These are phyloP conservation scores for Fusarium udum DNA, from an alignment of 2,329 filamentous ascomycete species.

Conservation along the genomic window DNA sequence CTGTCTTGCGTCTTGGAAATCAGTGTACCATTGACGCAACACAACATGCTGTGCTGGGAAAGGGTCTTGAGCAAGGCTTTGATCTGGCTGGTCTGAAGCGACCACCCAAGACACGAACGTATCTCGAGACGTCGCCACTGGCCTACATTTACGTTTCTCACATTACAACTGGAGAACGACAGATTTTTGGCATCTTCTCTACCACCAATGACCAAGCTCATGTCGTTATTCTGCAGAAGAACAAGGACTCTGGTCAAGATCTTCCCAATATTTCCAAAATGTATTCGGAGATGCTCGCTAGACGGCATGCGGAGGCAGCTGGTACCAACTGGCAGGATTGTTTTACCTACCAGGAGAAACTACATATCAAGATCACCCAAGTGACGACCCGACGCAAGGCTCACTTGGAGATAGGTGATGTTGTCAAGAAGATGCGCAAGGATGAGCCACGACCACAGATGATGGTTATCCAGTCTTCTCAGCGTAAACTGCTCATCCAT, in stretches of 20 bases:
- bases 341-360: constrained; percentile 85
- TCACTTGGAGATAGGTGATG: constrained; percentile 85
- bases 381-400: constrained; percentile 91
- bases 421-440: constrained; percentile 88
- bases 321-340: constrained; percentile 80
- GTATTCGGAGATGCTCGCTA: constrained; percentile 79
- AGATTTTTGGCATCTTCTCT: constrained; percentile 94
- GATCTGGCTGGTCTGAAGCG: constrained; percentile 81
- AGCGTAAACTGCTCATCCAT: constrained; percentile 80
- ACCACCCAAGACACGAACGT: constrained; percentile 70
- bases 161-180: constrained; percentile 86
- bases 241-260: constrained; percentile 78
- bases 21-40: constrained; percentile 92
- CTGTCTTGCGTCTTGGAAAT: constrained; percentile 88
- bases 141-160: constrained; percentile 94
- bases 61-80: constrained; percentile 92
- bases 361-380: constrained; percentile 86
- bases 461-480: constrained; percentile 90
- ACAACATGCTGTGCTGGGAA: constrained; percentile 89
- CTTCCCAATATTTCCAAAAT: constrained; percentile 91
- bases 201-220: constrained; percentile 82
- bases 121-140: constrained; percentile 78
- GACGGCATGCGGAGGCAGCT: constrained; percentile 71
- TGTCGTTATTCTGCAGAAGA: constrained; percentile 86
- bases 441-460: constrained; percentile 84